Percentiles rank a stretch among this genome's conserved stretches.
Conservation (phyloP, 768 basidiomycete species). For the Pilatotrama ljubarskyi region DNA sequence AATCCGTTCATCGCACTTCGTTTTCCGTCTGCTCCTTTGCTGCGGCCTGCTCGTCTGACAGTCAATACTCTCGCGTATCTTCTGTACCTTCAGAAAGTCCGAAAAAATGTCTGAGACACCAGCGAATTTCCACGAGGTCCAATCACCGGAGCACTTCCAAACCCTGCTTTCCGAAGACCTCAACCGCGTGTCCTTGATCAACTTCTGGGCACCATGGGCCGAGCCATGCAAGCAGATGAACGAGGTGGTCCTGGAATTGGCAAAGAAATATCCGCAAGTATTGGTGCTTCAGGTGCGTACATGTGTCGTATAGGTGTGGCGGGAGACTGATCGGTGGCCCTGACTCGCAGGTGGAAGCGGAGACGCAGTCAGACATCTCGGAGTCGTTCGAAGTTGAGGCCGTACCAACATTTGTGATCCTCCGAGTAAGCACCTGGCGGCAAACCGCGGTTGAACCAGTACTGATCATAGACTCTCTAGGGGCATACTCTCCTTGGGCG, state of each 20-base stretch:
- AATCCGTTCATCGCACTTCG: constrained; percentile 3
- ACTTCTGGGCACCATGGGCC: constrained; percentile 95
- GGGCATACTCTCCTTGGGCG: constrained; percentile 84
- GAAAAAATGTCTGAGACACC: constrained; percentile 25
- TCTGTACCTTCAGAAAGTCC: not conserved
- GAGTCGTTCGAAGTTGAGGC: constrained; percentile 91
- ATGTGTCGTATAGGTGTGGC: not conserved
- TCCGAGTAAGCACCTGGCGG: constrained; percentile 54
- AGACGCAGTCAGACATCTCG: constrained; percentile 76
- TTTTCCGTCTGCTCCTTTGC: not conserved
- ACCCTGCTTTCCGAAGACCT: constrained; percentile 74
- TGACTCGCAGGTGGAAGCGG: constrained; percentile 71
- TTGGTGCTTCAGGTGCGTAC: constrained; percentile 72
- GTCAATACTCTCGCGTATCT: not conserved
- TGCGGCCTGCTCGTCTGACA: not conserved
- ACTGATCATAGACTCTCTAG: constrained; percentile 42
- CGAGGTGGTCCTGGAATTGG: constrained; percentile 68
- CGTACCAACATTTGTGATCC: constrained; percentile 82
- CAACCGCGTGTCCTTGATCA: constrained; percentile 78
- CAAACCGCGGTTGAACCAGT: not conserved
- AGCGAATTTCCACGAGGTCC: constrained; percentile 48
- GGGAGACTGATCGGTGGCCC: not conserved
- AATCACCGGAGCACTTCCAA: constrained; percentile 73
- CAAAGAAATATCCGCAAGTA: constrained; percentile 65
- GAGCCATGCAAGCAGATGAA: constrained; percentile 91